Base-by-base conservation (phyloP, 305 asterid genomes). In the Euphrasia arctica region DNA sequence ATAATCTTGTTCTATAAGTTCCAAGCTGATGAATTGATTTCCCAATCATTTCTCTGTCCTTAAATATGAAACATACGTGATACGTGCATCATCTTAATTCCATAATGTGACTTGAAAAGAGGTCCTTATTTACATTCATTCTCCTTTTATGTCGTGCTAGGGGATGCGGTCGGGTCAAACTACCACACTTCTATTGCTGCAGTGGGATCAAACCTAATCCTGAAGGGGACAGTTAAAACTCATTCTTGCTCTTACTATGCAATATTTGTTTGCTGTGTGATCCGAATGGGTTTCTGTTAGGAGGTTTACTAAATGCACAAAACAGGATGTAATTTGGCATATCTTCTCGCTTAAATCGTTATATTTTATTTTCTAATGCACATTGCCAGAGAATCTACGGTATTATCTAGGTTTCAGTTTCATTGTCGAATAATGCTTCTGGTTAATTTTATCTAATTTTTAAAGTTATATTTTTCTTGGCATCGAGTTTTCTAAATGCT, bases 131-230 rank as follows among this genome's bases (percentile, higher is more conserved):
- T 47, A 18, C 22, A 18, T 47, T 3, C 15, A 47, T 47, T 58
- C 52, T 39, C 47, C 29, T 12, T n/a, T 57, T 72, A 36, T 43
- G 36, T 65, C 18, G 72, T 54, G 67, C 72, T 84, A 90, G 97
- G 85, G 92, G 64, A 7, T 90, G 96, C 18, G 96, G 96, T 54
- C 84, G 86, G 68, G 97, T 87, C 25, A 90, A 90, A 77, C 79
- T 90, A 56, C 97, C 96, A 14, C 97, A 88, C 79, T 86, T 79
- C 85, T 87, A 78, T 74, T 88, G 97, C 73, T 90, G 97, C 86
- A 76, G 96, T 51, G 97, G 97, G 73, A 75, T 85, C 57, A 85
- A 74, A 79, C 90, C 61, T 68, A 78, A 78, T 66, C 82, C 81
- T 14, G 84, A 64, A 64, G 71, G 31, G 60, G 69, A 15, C 42